Evolutionary conservation across 306 rosid species (phyloP), one percentile per base, ranked within the genome.

Genomic region (Vigna unguiculata): DNA sequence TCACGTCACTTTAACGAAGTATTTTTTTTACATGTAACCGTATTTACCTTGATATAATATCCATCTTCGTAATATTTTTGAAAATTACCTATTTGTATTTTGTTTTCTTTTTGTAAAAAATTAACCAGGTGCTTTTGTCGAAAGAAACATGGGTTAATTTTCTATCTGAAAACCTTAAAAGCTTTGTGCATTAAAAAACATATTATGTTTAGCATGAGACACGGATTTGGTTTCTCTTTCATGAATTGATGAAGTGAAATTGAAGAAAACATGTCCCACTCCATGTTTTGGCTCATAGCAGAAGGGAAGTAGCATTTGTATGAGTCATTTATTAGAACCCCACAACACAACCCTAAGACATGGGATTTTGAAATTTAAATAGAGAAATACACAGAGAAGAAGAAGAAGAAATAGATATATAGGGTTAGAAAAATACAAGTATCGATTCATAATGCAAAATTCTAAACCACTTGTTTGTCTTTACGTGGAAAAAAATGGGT

Each of bases 321-420:
- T 11, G 24, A 24, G 65, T 40, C 77, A 61, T 61, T 67, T 61
- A 36, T 71, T 58, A 25, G 10, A 40, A 38, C 38, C 78, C 65
- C 59, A 48, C 24, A 16, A 48, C 47, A 28, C 32, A 28, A 28
- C 32, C 48, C 48, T 43, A 43, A 43, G 38, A 3, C 21, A 65
- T 24, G 22, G 41, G 67, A 4, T 52, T 77, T 77, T 55, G 81
- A 77, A 76, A 41, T 77, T 77, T 41, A 79, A 79, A 71, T 13
- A 53, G 16, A 14, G n/a, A n/a, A n/a, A n/a, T n/a, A n/a, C 6
- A 13, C 6, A 43, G 2, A 47, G 4, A 63, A 79, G 15, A 36
- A 38, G 7, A 34, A 34, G 1, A 14, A 72, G 32, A 4, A 28
- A 28, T 43, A 24, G 28, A 40, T 8, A 70, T 34, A 0, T 15